A percentile compares a stretch with the other conserved stretches of the same genome.
phyloP scores from a whole-genome alignment of 2,329 filamentous ascomycete genomes.

The Pestalotiopsis sp. region DNA sequence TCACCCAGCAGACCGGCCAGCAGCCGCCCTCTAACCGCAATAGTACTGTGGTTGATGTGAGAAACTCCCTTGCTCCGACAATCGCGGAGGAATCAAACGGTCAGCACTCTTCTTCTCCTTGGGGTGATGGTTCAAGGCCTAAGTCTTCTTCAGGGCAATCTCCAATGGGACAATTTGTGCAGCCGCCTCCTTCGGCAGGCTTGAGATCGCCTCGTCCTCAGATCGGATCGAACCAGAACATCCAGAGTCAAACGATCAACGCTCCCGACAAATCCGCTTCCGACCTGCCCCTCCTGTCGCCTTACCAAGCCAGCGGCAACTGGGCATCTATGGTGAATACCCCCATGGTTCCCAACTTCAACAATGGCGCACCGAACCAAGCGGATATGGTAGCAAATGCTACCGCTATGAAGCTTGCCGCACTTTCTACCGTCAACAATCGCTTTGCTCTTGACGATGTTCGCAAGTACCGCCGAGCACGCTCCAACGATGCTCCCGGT shows the following conservation, averaged over 20 bases:
- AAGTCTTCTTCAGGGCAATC: constrained; percentile 80
- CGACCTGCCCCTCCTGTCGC: constrained; percentile 86
- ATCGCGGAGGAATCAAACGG: constrained; percentile 70
- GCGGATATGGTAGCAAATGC: constrained; percentile 99
- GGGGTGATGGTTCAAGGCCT: constrained; percentile 70
- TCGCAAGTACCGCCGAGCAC: constrained; percentile 89
- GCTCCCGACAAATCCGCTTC: constrained; percentile 67
- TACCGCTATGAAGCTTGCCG: constrained; percentile 97
- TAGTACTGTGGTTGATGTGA: constrained; percentile 78
- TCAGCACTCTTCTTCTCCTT: constrained; percentile 77
- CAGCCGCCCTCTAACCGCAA: constrained; percentile 91
- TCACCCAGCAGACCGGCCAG: constrained; percentile 91
- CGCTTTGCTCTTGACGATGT: constrained; percentile 96
- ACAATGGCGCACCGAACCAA: constrained; percentile 67
- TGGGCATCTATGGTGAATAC: constrained; percentile 99
- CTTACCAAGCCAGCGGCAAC: constrained; percentile 81
- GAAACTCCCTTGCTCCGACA: constrained; percentile 73
- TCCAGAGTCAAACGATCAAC: constrained; percentile 83
- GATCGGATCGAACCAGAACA: constrained; percentile 67
- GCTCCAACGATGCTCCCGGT: constrained; percentile 81
- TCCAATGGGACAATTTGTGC: constrained; percentile 93
- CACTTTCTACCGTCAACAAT: constrained; percentile 96
- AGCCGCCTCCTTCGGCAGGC: constrained; percentile 74
- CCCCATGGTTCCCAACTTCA: constrained; percentile 90
- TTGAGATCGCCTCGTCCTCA: constrained; percentile 79